Evolutionary conservation across 2,329 filamentous ascomycete species (phyloP).

Genomic region (Alternaria arborescens): DNA sequence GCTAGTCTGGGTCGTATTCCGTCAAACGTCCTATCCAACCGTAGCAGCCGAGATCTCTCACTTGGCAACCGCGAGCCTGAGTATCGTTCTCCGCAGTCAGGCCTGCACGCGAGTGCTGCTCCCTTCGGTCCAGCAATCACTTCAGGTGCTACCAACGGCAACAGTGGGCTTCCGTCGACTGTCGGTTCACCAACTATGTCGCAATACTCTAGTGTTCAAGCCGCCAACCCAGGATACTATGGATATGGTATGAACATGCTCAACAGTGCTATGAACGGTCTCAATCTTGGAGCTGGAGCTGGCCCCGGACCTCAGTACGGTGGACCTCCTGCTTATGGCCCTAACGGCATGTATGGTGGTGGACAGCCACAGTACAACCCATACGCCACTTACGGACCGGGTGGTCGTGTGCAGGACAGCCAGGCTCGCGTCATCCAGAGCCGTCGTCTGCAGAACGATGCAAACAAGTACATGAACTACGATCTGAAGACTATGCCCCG

Average conservation of each 20-base stretch:
- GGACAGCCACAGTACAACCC: constrained; percentile 37
- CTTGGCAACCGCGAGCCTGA: constrained; percentile 58
- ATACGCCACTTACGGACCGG: constrained; percentile 50
- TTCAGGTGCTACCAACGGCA: constrained; percentile 27
- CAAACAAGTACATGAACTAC: constrained; percentile 81
- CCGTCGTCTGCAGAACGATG: constrained; percentile 73
- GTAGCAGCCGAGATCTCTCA: constrained; percentile 77
- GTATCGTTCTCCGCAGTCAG: constrained; percentile 70
- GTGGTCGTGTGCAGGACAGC: constrained; percentile 71
- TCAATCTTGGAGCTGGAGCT: constrained; percentile 51
- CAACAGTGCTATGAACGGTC: constrained; percentile 72
- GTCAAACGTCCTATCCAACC: constrained; percentile 68
- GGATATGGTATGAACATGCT: constrained; percentile 69
- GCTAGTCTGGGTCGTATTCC: constrained; percentile 83
- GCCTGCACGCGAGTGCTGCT: constrained; percentile 79
- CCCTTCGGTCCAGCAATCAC: constrained; percentile 75
- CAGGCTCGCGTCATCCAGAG: constrained; percentile 79
- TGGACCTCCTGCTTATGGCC: constrained; percentile 35
- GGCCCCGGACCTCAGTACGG: constrained; percentile 52
- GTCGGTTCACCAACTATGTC: constrained; percentile 44
- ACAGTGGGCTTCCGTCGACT: constrained; percentile 33
- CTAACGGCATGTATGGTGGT: constrained; percentile 36
- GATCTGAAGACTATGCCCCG: constrained; percentile 77
- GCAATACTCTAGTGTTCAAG: constrained; percentile 41
- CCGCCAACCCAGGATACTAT: constrained; percentile 53